Evolutionary conservation across 192 early-diverging fungal genomes (phyloP), one percentile per base, ranked within the genome.

Genomic region (Chytriomyces sp.): DNA sequence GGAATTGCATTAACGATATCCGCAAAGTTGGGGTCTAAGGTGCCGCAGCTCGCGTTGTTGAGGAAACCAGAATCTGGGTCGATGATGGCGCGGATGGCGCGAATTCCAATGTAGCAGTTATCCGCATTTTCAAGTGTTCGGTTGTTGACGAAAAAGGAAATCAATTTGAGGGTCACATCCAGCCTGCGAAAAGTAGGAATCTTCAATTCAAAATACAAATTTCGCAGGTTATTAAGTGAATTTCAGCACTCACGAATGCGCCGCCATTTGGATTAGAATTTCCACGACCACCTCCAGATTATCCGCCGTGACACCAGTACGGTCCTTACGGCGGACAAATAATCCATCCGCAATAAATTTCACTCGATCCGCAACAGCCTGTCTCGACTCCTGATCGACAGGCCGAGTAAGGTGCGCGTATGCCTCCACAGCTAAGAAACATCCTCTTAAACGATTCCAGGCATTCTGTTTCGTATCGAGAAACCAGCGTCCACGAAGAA

Each of bases 231-330:
- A 69, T n/a, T 4, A 35, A 2, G 35, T 35, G 35, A 35, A 35
- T 1, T 35, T 35, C 35, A 35, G 35, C 23, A 62, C 62, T 60
- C 72, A 84, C 83, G 77, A 80, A 49, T 87, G 86, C 10, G 81
- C 82, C 3, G 83, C 85, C 78, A 87, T 87, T 72, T 87, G 86
- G 6, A 87, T 74, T 11, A 85, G 63, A 78, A 87, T 85, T 9
- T 77, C 81, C 6, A 75, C 82, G 61, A 72, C 75, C 6, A 67
- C 81, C 47, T 87, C 85, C 43, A 87, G 50, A 68, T 82, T 74
- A 45, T 87, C 83, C 23, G 68, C 62, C 7, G 67, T 47, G 62
- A 87, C 78, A 35, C 35, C 35, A 35, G 35, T 35, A 16, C 73
- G 24, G 7, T 70, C 57, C 63, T 81, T 85, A 23, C 81, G 47